A percentile compares a stretch with the other conserved stretches of the same genome.
phyloP scores from a whole-genome alignment of 257 asterid species.

The Fraxinus excelsior region DNA sequence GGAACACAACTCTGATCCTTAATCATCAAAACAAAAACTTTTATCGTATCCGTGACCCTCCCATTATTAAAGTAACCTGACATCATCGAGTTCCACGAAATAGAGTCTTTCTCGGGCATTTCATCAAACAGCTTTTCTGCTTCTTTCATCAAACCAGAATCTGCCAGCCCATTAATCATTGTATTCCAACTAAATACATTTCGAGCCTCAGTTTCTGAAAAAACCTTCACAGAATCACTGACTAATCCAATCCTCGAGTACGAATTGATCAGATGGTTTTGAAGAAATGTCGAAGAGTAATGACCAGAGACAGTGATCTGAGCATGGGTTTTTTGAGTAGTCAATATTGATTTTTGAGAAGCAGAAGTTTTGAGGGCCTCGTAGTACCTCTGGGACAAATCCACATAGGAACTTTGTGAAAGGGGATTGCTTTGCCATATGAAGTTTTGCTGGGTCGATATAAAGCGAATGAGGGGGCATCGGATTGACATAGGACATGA shows the following conservation, averaged over 20 bases:
- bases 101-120: slow-evolving; percentile 8
- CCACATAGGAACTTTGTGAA: background rate
- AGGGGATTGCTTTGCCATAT: background rate
- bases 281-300: background rate
- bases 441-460: slow-evolving; percentile 2
- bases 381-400: slow-evolving; percentile 6
- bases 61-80: slow-evolving; percentile 15
- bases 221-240: background rate
- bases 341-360: background rate
- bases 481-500: background rate
- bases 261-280: slow-evolving; percentile 3
- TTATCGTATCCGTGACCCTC: background rate
- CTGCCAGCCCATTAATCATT: slow-evolving; percentile 9
- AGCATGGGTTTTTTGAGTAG: slow-evolving; percentile 3
- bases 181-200: slow-evolving; percentile 15
- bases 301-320: background rate
- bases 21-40: slow-evolving; percentile 15
- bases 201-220: background rate
- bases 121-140: slow-evolving; percentile 6
- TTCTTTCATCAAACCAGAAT: slow-evolving; percentile 5
- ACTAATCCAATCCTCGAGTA: slow-evolving; percentile 2
- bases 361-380: slow-evolving; percentile 14
- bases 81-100: slow-evolving; percentile 3
- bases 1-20: background rate
- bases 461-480: background rate